Base-by-base conservation (phyloP, 805 yeast species). In the Lachancea fermentati region DNA sequence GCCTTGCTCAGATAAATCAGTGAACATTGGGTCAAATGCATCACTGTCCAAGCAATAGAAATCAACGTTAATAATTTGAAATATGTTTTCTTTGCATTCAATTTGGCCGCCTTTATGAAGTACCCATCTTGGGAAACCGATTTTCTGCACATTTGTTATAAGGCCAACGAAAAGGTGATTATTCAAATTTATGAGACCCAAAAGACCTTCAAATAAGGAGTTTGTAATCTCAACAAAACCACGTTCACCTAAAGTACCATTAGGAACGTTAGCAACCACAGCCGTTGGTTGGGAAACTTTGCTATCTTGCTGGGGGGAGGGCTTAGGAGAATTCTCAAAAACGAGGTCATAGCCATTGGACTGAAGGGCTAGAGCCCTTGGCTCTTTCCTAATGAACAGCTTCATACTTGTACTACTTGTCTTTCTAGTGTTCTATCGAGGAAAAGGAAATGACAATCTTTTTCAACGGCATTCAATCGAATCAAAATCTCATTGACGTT, bases 331-430 rank as follows among this genome's bases (percentile, higher is more conserved):
- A 69, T 35, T 37, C 32, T 80, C 68, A 35, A 87, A 68, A 3
- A 81, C 67, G 44, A 87, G 66, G 1, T 80, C 85, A 55, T 68
- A 73, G 19, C 71, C 73, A 32, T 72, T 70, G 15, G 81, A 73
- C 3, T 78, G 75, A 3, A 87, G 66, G 2, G 85, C 81, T 42
- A 85, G 67, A 8, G 89, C 73, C 40, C 96, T 67, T 2, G 93
- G 91, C 25, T 68, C 58, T 42, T 71, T 75, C 41, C 82, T 76
- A 39, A 83, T 68, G 58, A 69, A 78, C 9, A 85, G 71, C 58
- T 66, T 73, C 88, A 85, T 84, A n/a, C n/a, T n/a, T n/a, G n/a
- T n/a, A n/a, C n/a, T n/a, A n/a, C n/a, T n/a, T n/a, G n/a, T n/a
- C n/a, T n/a, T n/a, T n/a, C n/a, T n/a, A n/a, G n/a, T n/a, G n/a